A percentile compares a stretch with the other conserved stretches of the same genome.
Evolutionary conservation across 1,139 yeast genomes (phyloP).

Genomic region (Saccharomyces hybrid): DNA sequence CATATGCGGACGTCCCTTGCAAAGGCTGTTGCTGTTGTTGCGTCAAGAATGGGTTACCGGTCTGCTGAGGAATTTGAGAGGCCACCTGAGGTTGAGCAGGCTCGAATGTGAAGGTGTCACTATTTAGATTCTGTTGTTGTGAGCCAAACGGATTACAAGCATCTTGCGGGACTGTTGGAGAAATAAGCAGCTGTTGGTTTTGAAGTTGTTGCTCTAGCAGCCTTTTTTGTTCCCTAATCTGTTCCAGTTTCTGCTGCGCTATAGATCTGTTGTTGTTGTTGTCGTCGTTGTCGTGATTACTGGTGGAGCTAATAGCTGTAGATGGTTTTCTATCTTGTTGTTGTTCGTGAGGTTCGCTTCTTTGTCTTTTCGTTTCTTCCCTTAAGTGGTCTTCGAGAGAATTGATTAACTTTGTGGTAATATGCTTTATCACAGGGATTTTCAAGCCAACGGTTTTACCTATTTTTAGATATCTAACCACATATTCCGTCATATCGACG

Average conservation of each 20-base stretch:
- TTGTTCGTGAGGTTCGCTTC: not conserved
- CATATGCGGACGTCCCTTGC: conserved; percentile 40
- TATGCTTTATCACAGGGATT: conserved; percentile 94
- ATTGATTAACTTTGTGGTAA: conserved; percentile 89
- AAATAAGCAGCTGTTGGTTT: conserved; percentile 21
- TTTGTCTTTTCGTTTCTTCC: conserved; percentile 1
- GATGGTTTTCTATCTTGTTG: conserved; percentile 8
- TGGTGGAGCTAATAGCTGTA: conserved; percentile 7
- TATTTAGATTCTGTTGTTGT: conserved; percentile 14
- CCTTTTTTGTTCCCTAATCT: conserved; percentile 26
- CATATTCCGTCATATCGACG: conserved; percentile 80
- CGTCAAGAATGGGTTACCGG: conserved; percentile 14
- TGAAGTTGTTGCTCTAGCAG: conserved; percentile 27
- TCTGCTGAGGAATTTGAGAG: conserved; percentile 1
- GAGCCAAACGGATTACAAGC: conserved; percentile 27
- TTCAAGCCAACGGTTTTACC: conserved; percentile 89
- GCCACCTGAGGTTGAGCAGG: conserved; percentile 6
- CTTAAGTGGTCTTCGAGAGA: conserved; percentile 71
- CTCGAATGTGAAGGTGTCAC: conserved; percentile 17
- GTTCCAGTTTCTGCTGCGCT: conserved; percentile 24
- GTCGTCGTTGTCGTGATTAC: conserved; percentile 2
- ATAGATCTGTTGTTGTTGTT: conserved; percentile 12
- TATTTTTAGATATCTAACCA: conserved; percentile 75
- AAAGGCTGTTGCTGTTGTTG: conserved; percentile 14
- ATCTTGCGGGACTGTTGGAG: conserved; percentile 26